Percentiles rank a stretch among this genome's conserved stretches.
Evolutionary conservation across 2,329 filamentous ascomycete species (phyloP).

Genomic region (Fusarium xylarioides): DNA sequence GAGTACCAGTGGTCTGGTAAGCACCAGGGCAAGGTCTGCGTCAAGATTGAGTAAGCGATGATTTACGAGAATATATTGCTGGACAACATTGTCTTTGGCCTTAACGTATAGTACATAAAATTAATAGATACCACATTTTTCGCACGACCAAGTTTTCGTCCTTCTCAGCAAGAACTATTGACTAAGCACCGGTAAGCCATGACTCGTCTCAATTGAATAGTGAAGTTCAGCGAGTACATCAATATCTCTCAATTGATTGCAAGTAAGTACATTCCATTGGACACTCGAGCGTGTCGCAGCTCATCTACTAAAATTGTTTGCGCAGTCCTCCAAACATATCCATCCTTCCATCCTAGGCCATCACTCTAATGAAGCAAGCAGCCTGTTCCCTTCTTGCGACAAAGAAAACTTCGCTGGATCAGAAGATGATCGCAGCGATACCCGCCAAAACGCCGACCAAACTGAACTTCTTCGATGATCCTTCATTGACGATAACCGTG

Average conservation of each 20-base stretch:
- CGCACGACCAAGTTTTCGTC: background rate
- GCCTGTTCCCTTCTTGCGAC: background rate
- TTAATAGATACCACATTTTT: slow-evolving; percentile 27
- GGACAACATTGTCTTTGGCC: background rate
- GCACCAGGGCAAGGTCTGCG: slow-evolving; percentile 53
- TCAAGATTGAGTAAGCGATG: slow-evolving; percentile 43
- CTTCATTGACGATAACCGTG: slow-evolving; percentile 28
- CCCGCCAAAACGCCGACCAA: slow-evolving; percentile 38
- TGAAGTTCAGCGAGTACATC: background rate
- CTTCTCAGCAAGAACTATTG: background rate
- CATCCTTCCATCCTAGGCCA: background rate
- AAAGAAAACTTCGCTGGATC: background rate
- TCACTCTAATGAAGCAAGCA: background rate
- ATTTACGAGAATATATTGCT: background rate
- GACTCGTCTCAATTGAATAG: background rate
- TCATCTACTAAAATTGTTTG: background rate
- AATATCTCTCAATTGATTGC: background rate
- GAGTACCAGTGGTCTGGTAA: slow-evolving; percentile 51
- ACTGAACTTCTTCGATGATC: slow-evolving; percentile 23
- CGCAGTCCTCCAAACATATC: background rate
- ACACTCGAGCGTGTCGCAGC: background rate
- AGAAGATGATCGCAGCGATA: slow-evolving; percentile 31
- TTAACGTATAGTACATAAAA: background rate
- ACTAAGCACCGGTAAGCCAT: background rate
- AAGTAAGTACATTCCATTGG: slow-evolving; percentile 21